Evolutionary conservation across 306 rosid genomes (phyloP).

Genomic region (Quercus parvula): DNA sequence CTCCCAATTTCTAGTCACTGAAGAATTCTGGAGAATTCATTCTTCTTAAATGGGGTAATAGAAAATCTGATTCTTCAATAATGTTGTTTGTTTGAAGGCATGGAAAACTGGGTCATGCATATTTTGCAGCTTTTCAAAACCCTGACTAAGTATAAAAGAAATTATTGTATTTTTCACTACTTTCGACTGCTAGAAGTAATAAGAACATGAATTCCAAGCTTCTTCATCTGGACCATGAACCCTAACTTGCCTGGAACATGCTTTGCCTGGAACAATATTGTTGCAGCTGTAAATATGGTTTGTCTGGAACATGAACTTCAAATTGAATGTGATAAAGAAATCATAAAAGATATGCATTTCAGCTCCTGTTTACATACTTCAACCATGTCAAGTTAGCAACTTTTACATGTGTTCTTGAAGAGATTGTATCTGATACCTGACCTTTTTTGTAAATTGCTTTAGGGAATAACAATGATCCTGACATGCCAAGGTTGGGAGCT

Average conservation of each 20-base stretch:
- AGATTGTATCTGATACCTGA: conserved; percentile 10
- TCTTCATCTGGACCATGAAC: too few relatives aligned
- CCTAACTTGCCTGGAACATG: too few relatives aligned
- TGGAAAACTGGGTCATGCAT: neutral
- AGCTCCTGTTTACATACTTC: neutral
- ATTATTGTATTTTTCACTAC: neutral
- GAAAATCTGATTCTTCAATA: neutral
- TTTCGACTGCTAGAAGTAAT: neutral
- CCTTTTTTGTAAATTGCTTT: conserved; percentile 5
- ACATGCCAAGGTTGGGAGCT: conserved; percentile 50
- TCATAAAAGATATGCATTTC: neutral
- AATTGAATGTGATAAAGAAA: neutral
- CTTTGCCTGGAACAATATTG: neutral
- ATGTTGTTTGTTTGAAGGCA: neutral
- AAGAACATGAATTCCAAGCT: too few relatives aligned
- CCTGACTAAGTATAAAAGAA: neutral
- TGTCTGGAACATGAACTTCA: neutral
- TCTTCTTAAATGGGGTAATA: neutral
- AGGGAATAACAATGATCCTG: conserved; percentile 42
- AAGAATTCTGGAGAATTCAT: neutral
- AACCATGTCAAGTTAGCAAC: neutral
- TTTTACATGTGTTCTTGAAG: neutral
- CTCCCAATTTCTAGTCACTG: neutral
- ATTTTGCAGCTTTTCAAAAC: neutral
- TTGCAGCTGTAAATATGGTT: neutral